Base-by-base conservation (phyloP, 345 rosid genomes). In the Rhodomyrtus tomentosa region DNA sequence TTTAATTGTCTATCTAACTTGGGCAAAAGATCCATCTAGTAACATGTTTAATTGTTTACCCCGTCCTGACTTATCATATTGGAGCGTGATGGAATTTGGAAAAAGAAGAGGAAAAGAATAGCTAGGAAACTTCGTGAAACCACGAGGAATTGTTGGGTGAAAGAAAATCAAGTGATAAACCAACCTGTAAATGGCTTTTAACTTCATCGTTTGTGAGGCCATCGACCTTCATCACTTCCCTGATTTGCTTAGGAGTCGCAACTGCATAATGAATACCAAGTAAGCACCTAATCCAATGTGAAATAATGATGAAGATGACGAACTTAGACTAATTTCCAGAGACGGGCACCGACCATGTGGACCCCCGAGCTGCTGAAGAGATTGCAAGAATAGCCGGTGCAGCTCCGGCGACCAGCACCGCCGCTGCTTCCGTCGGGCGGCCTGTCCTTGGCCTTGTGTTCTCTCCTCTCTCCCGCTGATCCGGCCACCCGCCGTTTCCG, bases 161-260 rank as follows among this genome's bases (percentile, higher is more conserved):
- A 16, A 32, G 42, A 68, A 59, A 20, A 62, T 16, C 32, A 45
- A 68, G 45, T 32, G 22, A 68, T 32, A 32, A 36, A 68, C 21
- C 76, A 32, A 91, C 93, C 93, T 91, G 93, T 58, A 91, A 89
- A 85, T 91, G 93, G 88, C 93, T 91, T 85, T 91, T 91, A 84
- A 91, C 91, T 86, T 91, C 93, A 83, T 91, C 93, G 42, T 91
- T 91, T 82, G 93, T 89, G 85, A 91, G 89, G 50, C 90, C 91
- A 73, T 91, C 91, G 81, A 91, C 92, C 87, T 91, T 90, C 93
- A 91, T 91, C 14, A 89, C 85, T 74, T 91, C 93, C 73, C 91
- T 91, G 49, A 91, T 91, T 84, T 91, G 93, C 88, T 91, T 91
- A 55, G 93, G 93, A 25, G 93, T 91, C 25, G 92, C 93, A 81